Evolutionary conservation across 2,329 filamentous ascomycete species (phyloP).

Genomic region (Didymella glomerata): DNA sequence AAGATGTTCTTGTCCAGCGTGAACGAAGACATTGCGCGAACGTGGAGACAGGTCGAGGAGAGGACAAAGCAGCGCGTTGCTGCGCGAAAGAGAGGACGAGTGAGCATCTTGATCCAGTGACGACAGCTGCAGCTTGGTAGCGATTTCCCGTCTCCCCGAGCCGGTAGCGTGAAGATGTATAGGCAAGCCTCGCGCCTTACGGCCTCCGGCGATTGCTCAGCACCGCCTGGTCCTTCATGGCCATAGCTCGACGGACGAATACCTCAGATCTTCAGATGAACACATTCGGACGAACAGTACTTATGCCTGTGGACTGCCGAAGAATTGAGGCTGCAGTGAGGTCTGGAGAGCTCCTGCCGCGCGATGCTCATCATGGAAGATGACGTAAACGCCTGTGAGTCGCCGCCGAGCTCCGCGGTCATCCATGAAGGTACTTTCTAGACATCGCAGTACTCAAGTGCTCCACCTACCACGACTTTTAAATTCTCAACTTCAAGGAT

Average conservation of each 20-base stretch:
- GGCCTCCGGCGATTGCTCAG: conserved; percentile 20
- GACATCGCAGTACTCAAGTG: conserved; percentile 19
- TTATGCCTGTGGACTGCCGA: neutral
- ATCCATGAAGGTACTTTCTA: neutral
- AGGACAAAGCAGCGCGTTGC: conserved; percentile 16
- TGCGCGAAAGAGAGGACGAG: conserved; percentile 11
- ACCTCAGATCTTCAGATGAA: neutral
- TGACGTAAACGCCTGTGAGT: conserved; percentile 32
- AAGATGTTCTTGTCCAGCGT: conserved; percentile 52
- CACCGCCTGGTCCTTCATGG: neutral
- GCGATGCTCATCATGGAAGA: conserved; percentile 13
- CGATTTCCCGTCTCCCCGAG: neutral
- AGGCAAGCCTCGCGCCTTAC: conserved; percentile 15
- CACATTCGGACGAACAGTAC: neutral
- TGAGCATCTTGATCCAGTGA: conserved; percentile 9
- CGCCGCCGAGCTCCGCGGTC: conserved; percentile 18
- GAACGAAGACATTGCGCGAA: conserved; percentile 45
- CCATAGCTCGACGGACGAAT: conserved; percentile 11
- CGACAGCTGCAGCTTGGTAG: conserved; percentile 1
- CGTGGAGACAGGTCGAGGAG: conserved; percentile 10
- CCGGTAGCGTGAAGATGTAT: conserved; percentile 9
- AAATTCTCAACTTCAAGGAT: conserved; percentile 14
- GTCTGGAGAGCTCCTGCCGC: neutral
- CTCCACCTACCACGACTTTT: neutral
- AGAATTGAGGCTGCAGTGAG: neutral